Base-by-base conservation (phyloP, 352 stramenopile species). In the Peronospora destructor region DNA sequence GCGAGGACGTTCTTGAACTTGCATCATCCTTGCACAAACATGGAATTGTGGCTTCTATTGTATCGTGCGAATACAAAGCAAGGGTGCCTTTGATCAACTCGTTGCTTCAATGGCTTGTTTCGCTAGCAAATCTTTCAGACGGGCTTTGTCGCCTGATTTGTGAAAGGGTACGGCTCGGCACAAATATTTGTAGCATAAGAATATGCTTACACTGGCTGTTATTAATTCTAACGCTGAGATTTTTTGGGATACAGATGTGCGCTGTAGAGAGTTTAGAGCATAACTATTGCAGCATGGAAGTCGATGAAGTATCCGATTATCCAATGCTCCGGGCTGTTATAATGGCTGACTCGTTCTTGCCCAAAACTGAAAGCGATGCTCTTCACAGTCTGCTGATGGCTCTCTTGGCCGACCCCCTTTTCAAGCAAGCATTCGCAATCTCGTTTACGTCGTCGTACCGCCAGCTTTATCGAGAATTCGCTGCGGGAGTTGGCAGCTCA, bases 391-490 rank as follows among this genome's bases (percentile, higher is more conserved):
- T 99, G 0, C 73, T 98, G 13, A 94, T 99, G 64, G 93, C 92
- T 10, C 70, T 99, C 14, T 81, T 99, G 30, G 93, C 95, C 11
- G 94, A 98, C 46, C 91, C 92, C 8, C 72, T 91, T 4, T 99
- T 99, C 67, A 99, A 99, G 64, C 81, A 89, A 53, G 73, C 85
- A n/a, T 87, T 98, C 51, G 94, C 93, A 7, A 88, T 94, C 29
- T 90, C 91, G 7, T 98, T 98, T 68, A 96, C 90, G 28, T 82
- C 90, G 36, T 97, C 89, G 1, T 99, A 98, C 68, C 80, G 75
- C 19, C 73, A 84, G 41, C 42, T 92, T 17, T 92, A 89, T 71
- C 74, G 68, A 44, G 79, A 92, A 43, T 87, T 85, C 43, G 73
- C 77, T 2, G 61, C 73, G 0, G 82, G 82, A 25, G 64, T 89